phyloP scores from a whole-genome alignment of 148 eudicot species.

The Polygonum maritimum region DNA sequence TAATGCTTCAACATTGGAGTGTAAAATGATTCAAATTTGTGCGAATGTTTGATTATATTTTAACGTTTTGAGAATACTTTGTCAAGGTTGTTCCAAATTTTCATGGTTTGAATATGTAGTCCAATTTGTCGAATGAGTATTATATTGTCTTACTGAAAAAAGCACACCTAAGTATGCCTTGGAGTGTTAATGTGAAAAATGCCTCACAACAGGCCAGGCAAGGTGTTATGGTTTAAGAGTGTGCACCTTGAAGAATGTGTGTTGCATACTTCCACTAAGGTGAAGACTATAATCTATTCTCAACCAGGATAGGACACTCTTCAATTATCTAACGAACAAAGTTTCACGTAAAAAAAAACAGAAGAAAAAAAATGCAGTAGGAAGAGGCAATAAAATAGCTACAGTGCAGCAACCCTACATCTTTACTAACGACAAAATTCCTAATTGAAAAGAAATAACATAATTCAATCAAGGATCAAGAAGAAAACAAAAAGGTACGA shows the following conservation, averaged over 20 bases:
- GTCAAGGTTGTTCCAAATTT: too few species aligned
- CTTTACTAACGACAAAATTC: not conserved
- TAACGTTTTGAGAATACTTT: too few species aligned
- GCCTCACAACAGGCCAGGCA: not conserved
- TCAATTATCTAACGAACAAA: not conserved
- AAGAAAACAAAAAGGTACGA: not conserved
- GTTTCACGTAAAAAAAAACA: not conserved
- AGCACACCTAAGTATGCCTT: not conserved
- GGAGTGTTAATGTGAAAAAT: not conserved
- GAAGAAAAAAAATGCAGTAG: not conserved
- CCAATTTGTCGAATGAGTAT: too few species aligned
- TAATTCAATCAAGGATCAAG: not conserved
- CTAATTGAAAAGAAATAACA: not conserved
- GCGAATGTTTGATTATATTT: too few species aligned
- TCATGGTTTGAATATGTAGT: too few species aligned
- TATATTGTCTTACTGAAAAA: not conserved
- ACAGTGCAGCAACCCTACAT: not conserved
- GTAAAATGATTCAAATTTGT: too few species aligned
- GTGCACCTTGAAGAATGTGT: not conserved
- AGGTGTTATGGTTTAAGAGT: not conserved
- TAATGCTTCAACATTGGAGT: too few species aligned
- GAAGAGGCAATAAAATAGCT: not conserved
- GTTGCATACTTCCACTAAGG: not conserved
- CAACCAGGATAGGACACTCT: not conserved
- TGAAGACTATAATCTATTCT: not conserved